Percentiles rank a stretch among this genome's conserved stretches.
phyloP scores from a whole-genome alignment of 23 red algal species.

The Cyanidiococcus yangmingshanensis region DNA sequence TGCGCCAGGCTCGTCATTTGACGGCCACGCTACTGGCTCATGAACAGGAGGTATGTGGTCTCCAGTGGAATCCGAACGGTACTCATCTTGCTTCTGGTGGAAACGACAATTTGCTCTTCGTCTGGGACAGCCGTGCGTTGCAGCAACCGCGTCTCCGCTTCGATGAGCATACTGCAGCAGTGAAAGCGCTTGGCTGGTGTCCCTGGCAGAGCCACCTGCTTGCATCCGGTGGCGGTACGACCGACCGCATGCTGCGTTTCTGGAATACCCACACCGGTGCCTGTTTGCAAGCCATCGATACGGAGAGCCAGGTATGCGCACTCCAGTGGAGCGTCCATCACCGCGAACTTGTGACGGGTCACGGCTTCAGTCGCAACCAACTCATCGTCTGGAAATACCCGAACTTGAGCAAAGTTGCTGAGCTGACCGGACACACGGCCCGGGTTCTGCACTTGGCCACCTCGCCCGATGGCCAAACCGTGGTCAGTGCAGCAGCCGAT shows the following conservation, averaged over 20 bases:
- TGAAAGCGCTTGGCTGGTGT: constrained; percentile 97
- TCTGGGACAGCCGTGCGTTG: constrained; percentile 54
- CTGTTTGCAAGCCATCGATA: constrained; percentile 90
- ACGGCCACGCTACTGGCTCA: constrained; percentile 55
- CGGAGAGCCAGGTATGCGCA: constrained; percentile 91
- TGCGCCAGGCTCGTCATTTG: constrained; percentile 61
- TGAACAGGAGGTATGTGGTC: constrained; percentile 89
- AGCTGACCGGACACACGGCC: constrained; percentile 87
- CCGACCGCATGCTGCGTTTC: constrained; percentile 84
- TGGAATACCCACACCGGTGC: constrained; percentile 79
- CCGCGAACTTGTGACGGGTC: constrained; percentile 84
- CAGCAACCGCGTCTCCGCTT: constrained; percentile 28
- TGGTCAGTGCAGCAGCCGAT: constrained; percentile 86
- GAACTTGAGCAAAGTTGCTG: constrained; percentile 61
- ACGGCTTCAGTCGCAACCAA: constrained; percentile 98
- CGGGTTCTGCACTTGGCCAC: constrained; percentile 77
- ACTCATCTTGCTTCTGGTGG: constrained; percentile 84
- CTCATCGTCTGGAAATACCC: constrained; percentile 97
- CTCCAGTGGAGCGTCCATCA: constrained; percentile 82
- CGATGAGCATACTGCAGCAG: constrained; percentile 79
- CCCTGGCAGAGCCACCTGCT: constrained; percentile 94
- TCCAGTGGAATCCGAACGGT: constrained; percentile 92
- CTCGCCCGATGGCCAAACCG: constrained; percentile 91
- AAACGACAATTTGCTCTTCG: constrained; percentile 85
- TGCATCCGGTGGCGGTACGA: constrained; percentile 89